phyloP scores from a whole-genome alignment of 2,329 filamentous ascomycete species.

The Proliferodiscus dingleyae region DNA sequence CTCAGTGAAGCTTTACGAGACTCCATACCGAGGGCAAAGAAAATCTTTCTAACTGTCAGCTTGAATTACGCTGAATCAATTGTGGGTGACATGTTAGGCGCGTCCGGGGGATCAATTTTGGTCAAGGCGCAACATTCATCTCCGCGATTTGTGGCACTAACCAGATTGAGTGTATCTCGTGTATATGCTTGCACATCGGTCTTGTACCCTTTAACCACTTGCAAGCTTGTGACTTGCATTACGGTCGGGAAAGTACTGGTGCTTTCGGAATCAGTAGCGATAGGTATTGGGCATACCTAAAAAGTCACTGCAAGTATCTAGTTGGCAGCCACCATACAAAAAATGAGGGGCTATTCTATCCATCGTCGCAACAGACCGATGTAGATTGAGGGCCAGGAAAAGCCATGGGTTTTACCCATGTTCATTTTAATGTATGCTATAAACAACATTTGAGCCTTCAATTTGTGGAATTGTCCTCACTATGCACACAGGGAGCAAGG shows the following conservation, averaged over 20 bases:
- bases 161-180: background rate
- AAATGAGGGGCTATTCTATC: too few species aligned
- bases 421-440: constrained; percentile 7
- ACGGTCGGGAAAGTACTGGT: background rate
- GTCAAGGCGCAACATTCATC: background rate
- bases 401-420: constrained; percentile 3
- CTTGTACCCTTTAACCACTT: background rate
- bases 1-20: background rate
- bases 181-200: constrained; percentile 5
- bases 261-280: background rate
- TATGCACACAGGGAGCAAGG: constrained; percentile 3
- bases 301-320: too few species aligned
- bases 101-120: background rate
- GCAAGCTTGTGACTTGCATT: background rate
- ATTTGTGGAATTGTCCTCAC: background rate
- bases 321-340: too few species aligned
- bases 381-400: background rate
- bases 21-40: background rate
- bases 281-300: too few species aligned
- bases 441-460: constrained; percentile 4
- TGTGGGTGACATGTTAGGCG: background rate
- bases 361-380: background rate
- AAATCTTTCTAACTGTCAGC: background rate
- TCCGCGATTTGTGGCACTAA: background rate
- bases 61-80: background rate